Evolutionary conservation across 768 basidiomycete genomes (phyloP), one percentile per base, ranked within the genome.

Genomic region (Mycena maculata): DNA sequence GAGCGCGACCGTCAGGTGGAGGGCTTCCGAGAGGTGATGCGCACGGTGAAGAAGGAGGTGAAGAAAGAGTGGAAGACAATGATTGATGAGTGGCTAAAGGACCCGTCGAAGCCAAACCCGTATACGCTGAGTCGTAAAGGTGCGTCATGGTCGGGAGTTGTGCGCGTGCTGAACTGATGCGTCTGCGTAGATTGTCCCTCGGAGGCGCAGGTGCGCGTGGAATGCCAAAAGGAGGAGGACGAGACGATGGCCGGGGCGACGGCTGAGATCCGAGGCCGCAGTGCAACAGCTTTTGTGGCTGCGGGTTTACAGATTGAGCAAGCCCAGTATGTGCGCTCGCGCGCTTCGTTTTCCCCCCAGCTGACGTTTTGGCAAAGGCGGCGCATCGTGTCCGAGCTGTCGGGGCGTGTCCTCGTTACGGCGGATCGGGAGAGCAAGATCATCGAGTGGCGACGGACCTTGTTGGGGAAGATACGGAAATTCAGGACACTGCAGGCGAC

Each of bases 241-340:
- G 54, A 55, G 1, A 11, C 16, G 13, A 6, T 18, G 2, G 54
- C 23, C 9, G 1, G 50, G 36, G 13, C 2, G 30, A 1, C 58
- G 33, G 38, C 13, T 60, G 33, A n/a, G n/a, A n/a, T 27, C 48
- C 23, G 33, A 31, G 20, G 9, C 33, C 38, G n/a, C n/a, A 31
- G 57, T 9, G 41, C 48, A 8, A 56, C 63, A 1, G 61, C 54
- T 0, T 64, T 69, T 42, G 23, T 69, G 25, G 49, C 49, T 1
- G 36, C 63, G 12, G 68, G 68, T 1, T 16, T 70, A 1, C 63
- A 70, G 44, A 23, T 70, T 7, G 68, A 70, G 36, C 57, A 66
- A 8, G 13, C 52, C 11, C 68, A 70, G 68, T 70, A 39, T 10
- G 68, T 65, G n/a, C n/a, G n/a, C n/a, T n/a, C n/a, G n/a, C n/a